Conservation (phyloP, 2,329 filamentous ascomycete species). For the Xylariomycetidae sp. region DNA sequence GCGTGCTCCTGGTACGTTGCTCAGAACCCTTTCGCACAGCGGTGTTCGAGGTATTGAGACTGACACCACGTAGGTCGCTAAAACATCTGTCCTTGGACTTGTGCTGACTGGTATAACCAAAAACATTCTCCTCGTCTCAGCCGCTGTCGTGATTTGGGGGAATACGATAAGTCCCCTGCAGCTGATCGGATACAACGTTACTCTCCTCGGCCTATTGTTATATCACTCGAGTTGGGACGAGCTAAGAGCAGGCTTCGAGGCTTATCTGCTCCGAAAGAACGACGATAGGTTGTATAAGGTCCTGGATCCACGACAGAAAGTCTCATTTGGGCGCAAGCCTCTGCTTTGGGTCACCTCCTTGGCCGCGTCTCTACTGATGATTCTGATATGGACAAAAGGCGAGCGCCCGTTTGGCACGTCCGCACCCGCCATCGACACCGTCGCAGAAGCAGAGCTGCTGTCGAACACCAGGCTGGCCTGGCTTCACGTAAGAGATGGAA, state of each 20-base stretch:
- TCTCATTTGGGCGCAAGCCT: not conserved
- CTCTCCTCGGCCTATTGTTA: slow-evolving; percentile 45
- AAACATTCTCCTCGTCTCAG: slow-evolving; percentile 74
- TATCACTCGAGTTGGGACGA: slow-evolving; percentile 34
- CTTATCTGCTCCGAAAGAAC: too few species aligned
- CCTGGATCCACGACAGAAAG: not conserved
- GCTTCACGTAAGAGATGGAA: slow-evolving; percentile 1
- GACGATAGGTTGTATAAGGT: too few species aligned
- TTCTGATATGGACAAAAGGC: slow-evolving; percentile 1
- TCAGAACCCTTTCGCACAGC: too few species aligned
- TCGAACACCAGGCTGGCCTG: not conserved
- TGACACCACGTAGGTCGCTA: slow-evolving; percentile 63
- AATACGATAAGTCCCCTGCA: slow-evolving; percentile 66
- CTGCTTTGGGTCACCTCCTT: not conserved
- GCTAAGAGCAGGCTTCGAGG: slow-evolving; percentile 3
- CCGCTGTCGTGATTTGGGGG: slow-evolving; percentile 72
- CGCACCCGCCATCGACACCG: not conserved
- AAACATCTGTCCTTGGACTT: slow-evolving; percentile 80
- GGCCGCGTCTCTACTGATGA: not conserved
- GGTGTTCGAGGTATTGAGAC: too few species aligned
- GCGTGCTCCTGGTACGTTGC: slow-evolving; percentile 71
- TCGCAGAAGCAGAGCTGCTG: not conserved
- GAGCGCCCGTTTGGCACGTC: not conserved
- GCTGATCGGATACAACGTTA: slow-evolving; percentile 71
- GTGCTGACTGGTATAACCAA: slow-evolving; percentile 83